These are phyloP conservation scores for Boletellus ananas DNA, from an alignment of 768 basidiomycete species.

Conservation along the genomic window DNA sequence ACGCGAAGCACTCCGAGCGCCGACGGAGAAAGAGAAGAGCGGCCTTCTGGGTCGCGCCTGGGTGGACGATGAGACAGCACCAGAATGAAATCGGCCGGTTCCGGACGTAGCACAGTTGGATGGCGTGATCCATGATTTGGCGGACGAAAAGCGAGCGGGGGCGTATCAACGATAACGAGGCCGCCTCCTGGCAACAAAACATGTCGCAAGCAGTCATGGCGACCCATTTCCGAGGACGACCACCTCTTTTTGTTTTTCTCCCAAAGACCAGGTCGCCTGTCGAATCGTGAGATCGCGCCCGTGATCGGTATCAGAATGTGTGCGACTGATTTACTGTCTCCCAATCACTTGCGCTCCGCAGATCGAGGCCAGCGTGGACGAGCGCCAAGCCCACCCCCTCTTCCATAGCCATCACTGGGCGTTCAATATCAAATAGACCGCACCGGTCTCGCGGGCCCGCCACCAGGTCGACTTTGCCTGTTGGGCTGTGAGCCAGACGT, in stretches of 20 bases:
- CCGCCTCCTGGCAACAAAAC: conserved; percentile 8
- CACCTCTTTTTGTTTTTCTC: neutral
- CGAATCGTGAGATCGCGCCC: too few relatives aligned
- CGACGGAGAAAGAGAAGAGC: neutral
- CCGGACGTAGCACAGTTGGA: too few relatives aligned
- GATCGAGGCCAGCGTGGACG: conserved; percentile 20
- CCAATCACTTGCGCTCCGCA: conserved; percentile 18
- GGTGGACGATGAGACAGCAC: conserved; percentile 6
- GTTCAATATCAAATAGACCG: conserved; percentile 6
- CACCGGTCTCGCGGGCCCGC: too few relatives aligned
- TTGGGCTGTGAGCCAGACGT: conserved; percentile 1
- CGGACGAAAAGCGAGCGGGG: neutral
- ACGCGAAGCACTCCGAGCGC: neutral
- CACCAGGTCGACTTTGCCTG: neutral
- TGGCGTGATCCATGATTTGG: too few relatives aligned
- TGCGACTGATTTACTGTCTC: conserved; percentile 12
- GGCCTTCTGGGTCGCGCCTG: conserved; percentile 1
- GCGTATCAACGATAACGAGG: neutral
- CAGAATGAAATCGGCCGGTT: too few relatives aligned
- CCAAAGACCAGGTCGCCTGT: conserved; percentile 5
- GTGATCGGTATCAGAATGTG: too few relatives aligned
- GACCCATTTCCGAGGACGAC: conserved; percentile 24
- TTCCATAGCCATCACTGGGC: conserved; percentile 29
- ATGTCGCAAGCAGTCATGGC: neutral
- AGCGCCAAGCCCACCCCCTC: conserved; percentile 9